A percentile compares a stretch with the other conserved stretches of the same genome.
Evolutionary conservation across 148 eudicot genomes (phyloP).

Genomic region (Rhododendron williamsianum): DNA sequence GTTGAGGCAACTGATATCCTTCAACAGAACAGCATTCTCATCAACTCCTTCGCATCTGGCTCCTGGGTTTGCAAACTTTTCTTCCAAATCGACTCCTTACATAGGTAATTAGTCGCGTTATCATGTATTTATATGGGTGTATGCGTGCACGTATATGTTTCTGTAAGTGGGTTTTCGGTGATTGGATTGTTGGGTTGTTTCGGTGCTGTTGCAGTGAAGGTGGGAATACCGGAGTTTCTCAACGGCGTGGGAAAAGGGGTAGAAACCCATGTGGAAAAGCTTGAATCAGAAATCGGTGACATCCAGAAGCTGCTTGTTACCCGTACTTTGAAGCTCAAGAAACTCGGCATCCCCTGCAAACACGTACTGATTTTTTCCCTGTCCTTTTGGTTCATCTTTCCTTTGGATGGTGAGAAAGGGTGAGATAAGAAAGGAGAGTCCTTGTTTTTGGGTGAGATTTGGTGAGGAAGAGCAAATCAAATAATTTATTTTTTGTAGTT

Average conservation of each 20-base stretch:
- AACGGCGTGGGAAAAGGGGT: conserved; percentile 69
- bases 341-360: conserved; percentile 72
- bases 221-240: conserved; percentile 78
- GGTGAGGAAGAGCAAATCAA: too few species aligned
- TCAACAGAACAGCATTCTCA: background rate
- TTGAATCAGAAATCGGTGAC: conserved; percentile 76
- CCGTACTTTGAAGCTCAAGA: conserved; percentile 78
- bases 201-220: conserved; percentile 48
- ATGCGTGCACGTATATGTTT: background rate
- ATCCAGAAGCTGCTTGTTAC: conserved; percentile 65
- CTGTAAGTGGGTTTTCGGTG: background rate
- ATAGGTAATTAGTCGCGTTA: conserved; percentile 6
- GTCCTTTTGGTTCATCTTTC: background rate
- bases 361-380: conserved; percentile 29
- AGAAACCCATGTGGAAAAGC: conserved; percentile 63
- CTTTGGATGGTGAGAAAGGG: background rate
- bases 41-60: conserved; percentile 9
- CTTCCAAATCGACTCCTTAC: conserved; percentile 32
- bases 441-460: too few species aligned
- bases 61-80: conserved; percentile 22
- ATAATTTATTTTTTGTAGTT: too few species aligned
- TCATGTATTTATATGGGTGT: background rate
- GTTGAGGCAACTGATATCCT: conserved; percentile 20
- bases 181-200: conserved; percentile 8
- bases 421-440: too few species aligned